These are phyloP conservation scores for Xylariaceae sp. DNA, from an alignment of 2,329 filamentous ascomycete genomes.

Conservation along the genomic window DNA sequence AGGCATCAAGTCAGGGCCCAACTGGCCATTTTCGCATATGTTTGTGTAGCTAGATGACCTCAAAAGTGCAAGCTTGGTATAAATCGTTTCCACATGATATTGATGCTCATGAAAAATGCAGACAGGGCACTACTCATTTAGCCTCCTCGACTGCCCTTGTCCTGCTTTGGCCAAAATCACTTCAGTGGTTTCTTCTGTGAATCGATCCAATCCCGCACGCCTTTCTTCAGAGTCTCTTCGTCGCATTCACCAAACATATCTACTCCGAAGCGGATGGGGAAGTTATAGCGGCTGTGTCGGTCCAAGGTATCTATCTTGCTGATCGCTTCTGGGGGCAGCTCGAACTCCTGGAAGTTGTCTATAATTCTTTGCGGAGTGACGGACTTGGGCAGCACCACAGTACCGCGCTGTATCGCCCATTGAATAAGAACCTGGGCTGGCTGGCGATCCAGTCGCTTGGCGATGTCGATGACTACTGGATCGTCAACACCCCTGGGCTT, in stretches of 20 bases:
- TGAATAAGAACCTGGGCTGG: constrained; percentile 40
- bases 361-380: constrained; percentile 45
- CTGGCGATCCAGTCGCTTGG: constrained; percentile 35
- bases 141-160: no score
- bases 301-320: constrained; percentile 35
- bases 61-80: no score
- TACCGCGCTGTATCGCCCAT: constrained; percentile 45
- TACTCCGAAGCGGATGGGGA: constrained; percentile 36
- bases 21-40: no score
- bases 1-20: no score
- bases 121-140: no score
- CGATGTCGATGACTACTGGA: constrained; percentile 33
- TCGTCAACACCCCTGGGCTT: constrained; percentile 35
- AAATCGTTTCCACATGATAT: no score
- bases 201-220: constrained; percentile 30
- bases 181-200: constrained; percentile 27
- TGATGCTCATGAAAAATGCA: no score
- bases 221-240: constrained; percentile 31
- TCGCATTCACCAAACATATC: constrained; percentile 39
- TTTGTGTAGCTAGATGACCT: no score
- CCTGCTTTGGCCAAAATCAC: no score
- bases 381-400: constrained; percentile 47
- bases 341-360: constrained; percentile 35
- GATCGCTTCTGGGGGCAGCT: constrained; percentile 27
- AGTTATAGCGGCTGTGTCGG: constrained; percentile 37